Evolutionary conservation across 345 rosid genomes (phyloP).

Genomic region (Salix udensis): DNA sequence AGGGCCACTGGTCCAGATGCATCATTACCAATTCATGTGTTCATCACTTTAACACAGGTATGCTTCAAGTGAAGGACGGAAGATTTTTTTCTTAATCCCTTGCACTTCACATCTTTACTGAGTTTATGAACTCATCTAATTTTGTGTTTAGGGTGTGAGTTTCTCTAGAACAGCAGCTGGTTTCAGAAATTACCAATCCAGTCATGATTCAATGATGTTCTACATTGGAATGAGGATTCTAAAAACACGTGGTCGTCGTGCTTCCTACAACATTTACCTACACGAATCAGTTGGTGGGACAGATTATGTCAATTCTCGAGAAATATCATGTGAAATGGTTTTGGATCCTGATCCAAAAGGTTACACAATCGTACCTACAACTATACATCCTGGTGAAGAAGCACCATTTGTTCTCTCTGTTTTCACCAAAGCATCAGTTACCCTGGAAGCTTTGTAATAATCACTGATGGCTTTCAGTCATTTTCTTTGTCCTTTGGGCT

Average conservation of each 20-base stretch:
- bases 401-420: constrained; percentile 98
- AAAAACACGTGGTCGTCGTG: constrained; percentile 94
- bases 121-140: not conserved
- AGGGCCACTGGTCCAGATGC: constrained; percentile 90
- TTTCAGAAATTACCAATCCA: constrained; percentile 87
- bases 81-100: not conserved
- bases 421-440: constrained; percentile 81
- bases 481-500: constrained; percentile 21
- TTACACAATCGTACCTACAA: constrained; percentile 97
- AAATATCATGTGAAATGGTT: constrained; percentile 99
- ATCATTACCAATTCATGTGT: constrained; percentile 80
- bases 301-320: constrained; percentile 98
- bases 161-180: constrained; percentile 96
- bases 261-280: constrained; percentile 88
- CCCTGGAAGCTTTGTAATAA: constrained; percentile 69
- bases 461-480: constrained; percentile 2
- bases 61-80: constrained; percentile 12
- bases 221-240: constrained; percentile 98
- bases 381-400: constrained; percentile 99
- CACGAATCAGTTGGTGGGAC: constrained; percentile 99
- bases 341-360: constrained; percentile 99
- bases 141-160: constrained; percentile 73
- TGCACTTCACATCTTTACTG: not conserved
- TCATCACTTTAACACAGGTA: constrained; percentile 98
- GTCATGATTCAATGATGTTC: constrained; percentile 90